Conservation (phyloP, 2,329 filamentous ascomycete species). For the Stachybotrys chartarum region DNA sequence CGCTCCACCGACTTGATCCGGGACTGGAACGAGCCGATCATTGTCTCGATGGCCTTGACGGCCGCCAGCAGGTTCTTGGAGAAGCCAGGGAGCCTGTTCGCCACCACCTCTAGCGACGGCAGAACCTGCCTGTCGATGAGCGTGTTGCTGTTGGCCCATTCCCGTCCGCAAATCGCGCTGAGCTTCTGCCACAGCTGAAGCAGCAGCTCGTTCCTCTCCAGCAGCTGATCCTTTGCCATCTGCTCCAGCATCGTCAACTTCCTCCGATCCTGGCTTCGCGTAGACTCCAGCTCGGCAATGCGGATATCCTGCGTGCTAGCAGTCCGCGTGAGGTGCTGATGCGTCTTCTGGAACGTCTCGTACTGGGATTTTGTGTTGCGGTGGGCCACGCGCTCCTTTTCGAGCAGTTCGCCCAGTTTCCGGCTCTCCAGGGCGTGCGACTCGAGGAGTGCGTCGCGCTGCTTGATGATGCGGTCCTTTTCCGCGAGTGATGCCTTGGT, state of each 20-base stretch:
- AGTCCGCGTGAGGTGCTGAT: slow-evolving; percentile 79
- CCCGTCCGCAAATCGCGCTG: slow-evolving; percentile 75
- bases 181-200: slow-evolving; percentile 87
- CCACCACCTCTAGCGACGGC: slow-evolving; percentile 78
- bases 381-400: slow-evolving; percentile 81
- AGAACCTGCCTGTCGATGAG: slow-evolving; percentile 80
- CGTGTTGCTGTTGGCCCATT: slow-evolving; percentile 87
- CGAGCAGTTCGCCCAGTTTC: slow-evolving; percentile 78
- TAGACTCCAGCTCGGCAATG: slow-evolving; percentile 79
- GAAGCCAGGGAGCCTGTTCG: slow-evolving; percentile 79
- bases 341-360: slow-evolving; percentile 80
- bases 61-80: slow-evolving; percentile 83
- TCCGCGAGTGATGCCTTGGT: slow-evolving; percentile 75
- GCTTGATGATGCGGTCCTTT: slow-evolving; percentile 83
- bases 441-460: slow-evolving; percentile 82
- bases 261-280: slow-evolving; percentile 69
- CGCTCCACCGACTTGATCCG: slow-evolving; percentile 82
- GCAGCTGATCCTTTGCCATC: slow-evolving; percentile 77
- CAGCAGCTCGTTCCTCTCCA: slow-evolving; percentile 82
- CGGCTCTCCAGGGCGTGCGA: slow-evolving; percentile 80
- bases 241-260: slow-evolving; percentile 70
- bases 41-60: slow-evolving; percentile 77
- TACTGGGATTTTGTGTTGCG: slow-evolving; percentile 82
- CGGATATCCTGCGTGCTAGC: slow-evolving; percentile 79
- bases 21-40: slow-evolving; percentile 69